A percentile compares a stretch with the other conserved stretches of the same genome.
Conservation (phyloP, 495 filamentous ascomycete species). For the Trichoderma virens region DNA sequence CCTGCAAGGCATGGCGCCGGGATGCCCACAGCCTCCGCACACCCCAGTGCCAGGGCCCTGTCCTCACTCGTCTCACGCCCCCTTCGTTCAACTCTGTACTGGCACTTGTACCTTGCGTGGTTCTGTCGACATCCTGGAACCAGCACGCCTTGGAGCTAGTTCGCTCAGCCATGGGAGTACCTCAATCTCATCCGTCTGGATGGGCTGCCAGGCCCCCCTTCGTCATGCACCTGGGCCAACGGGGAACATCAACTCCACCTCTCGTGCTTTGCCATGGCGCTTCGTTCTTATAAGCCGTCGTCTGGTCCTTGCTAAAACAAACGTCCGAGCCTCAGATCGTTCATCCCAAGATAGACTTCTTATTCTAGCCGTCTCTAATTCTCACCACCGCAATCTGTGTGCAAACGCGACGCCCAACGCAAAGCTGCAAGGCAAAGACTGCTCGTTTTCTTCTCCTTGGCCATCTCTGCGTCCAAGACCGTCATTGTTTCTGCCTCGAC, state of each 20-base stretch:
- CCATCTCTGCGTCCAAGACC: background rate
- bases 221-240: conserved; percentile 3
- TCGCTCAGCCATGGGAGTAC: background rate
- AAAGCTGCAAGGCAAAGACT: background rate
- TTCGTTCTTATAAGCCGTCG: conserved; percentile 2
- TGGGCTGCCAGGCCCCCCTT: background rate
- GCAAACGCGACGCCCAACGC: background rate
- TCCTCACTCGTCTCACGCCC: background rate
- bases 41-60: background rate
- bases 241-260: background rate
- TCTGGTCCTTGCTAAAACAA: background rate
- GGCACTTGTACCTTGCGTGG: conserved; percentile 3
- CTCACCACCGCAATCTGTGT: too few relatives aligned
- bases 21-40: too few relatives aligned
- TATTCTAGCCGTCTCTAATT: background rate
- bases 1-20: too few relatives aligned
- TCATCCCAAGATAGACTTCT: conserved; percentile 4
- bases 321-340: background rate
- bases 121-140: background rate
- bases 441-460: background rate
- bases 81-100: background rate
- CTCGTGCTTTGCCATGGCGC: conserved; percentile 1
- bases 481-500: background rate
- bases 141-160: conserved; percentile 7
- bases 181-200: conserved; percentile 1